Evolutionary conservation across 202 grass and related monocot genomes (phyloP).

Genomic region (Bolboschoenoplectus hybrid): DNA sequence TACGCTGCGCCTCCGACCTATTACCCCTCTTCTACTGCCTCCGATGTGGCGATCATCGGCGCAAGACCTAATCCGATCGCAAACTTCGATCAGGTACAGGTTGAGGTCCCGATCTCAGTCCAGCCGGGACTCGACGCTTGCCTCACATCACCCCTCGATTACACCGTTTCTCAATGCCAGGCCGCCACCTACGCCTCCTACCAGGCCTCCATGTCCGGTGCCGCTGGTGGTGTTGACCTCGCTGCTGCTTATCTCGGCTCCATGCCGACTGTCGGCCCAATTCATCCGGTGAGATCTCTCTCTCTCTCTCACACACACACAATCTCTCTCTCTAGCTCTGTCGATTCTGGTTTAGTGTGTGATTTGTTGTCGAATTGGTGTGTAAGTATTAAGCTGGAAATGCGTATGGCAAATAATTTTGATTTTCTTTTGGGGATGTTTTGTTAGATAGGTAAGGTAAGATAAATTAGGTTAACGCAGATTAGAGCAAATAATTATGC

Average conservation of each 20-base stretch:
- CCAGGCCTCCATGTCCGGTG: neutral
- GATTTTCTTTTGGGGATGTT: neutral
- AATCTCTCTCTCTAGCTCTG: slow-evolving; percentile 14
- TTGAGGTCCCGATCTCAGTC: neutral
- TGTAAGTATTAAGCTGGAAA: neutral
- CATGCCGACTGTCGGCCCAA: neutral
- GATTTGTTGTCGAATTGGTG: slow-evolving; percentile 6
- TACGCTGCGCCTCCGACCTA: slow-evolving; percentile 30
- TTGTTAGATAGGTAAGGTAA: neutral
- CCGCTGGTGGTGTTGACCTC: neutral
- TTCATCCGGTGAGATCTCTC: slow-evolving; percentile 34
- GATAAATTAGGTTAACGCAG: too few species aligned
- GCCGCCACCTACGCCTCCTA: neutral
- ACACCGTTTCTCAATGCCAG: slow-evolving; percentile 11
- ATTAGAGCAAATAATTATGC: too few species aligned
- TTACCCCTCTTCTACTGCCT: neutral
- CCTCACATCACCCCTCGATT: neutral
- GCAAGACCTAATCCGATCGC: neutral
- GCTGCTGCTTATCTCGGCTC: neutral
- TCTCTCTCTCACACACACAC: neutral
- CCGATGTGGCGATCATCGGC: neutral
- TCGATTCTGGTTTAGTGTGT: neutral
- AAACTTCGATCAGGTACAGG: neutral
- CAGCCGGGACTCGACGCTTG: neutral
- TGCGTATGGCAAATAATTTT: neutral